Conservation (phyloP, 1,139 yeast species). For the Geotrichum australiense region DNA sequence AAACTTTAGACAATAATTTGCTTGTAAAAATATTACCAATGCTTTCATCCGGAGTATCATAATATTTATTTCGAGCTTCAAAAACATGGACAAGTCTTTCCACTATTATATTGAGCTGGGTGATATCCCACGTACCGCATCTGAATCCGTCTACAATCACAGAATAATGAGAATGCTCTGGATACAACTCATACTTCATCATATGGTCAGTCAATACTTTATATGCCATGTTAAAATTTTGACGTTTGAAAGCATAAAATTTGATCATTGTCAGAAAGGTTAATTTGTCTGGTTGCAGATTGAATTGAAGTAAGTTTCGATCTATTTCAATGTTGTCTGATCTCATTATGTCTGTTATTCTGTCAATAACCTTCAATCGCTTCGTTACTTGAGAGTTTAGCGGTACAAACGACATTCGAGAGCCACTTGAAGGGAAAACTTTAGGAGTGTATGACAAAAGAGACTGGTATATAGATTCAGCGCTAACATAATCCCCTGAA, state of each 20-base stretch:
- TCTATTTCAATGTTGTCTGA: not conserved
- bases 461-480: slow-evolving; percentile 16
- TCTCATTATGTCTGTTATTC: slow-evolving; percentile 9
- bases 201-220: slow-evolving; percentile 2
- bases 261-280: slow-evolving; percentile 15
- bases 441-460: not conserved
- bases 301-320: slow-evolving; percentile 1
- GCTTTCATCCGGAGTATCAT: slow-evolving; percentile 2
- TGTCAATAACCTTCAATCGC: slow-evolving; percentile 12
- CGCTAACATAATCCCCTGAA: slow-evolving; percentile 17
- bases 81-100: slow-evolving; percentile 7
- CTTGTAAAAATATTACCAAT: slow-evolving; percentile 1
- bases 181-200: slow-evolving; percentile 6
- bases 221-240: slow-evolving; percentile 1
- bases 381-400: not conserved
- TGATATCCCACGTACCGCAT: slow-evolving; percentile 10
- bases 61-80: not conserved
- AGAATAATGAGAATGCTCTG: slow-evolving; percentile 3
- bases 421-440: not conserved
- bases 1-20: slow-evolving; percentile 4
- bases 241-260: slow-evolving; percentile 10
- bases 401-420: not conserved
- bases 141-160: slow-evolving; percentile 12
- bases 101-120: slow-evolving; percentile 9
- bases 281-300: slow-evolving; percentile 11